Evolutionary conservation across 768 basidiomycete genomes (phyloP), one percentile per base, ranked within the genome.

Genomic region (Saitozyma sp.): DNA sequence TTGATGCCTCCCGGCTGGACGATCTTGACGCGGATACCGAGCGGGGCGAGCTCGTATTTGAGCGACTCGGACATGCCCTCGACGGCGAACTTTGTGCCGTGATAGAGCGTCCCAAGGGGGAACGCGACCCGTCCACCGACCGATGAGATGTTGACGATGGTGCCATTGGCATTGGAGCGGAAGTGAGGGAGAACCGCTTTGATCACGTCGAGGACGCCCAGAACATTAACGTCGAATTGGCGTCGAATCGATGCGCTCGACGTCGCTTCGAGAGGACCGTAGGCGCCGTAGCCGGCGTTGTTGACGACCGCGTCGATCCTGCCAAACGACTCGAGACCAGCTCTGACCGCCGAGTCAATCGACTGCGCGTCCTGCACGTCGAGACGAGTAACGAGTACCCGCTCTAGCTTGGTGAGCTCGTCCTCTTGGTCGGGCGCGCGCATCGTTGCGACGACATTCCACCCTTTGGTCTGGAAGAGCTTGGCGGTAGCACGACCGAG

Each of bases 231-330:
- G 37, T 52, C 50, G 6, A 52, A 52, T 6, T 52, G 50, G 19
- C 50, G 50, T 52, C 50, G 50, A 52, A 52, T 52, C 17, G 13
- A 13, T 1, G 11, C 8, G 19, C 3, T 19, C 14, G 50, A 20
- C 10, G 14, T 13, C 17, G 19, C 50, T 52, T 52, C 50, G 19
- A 52, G 11, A 13, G 50, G 13, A 13, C 50, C 50, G 14, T 19
- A 14, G 17, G 50, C 19, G 6, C 50, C 50, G 19, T 52, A 52
- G 3, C 66, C 66, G 5, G 66, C 66, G 51, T 67, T 67, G 59
- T 67, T 67, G 62, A 67, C 59, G 20, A 64, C 19, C 17, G 58
- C 66, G 56, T 67, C 66, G 17, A 67, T 17, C 11, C 54, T 40
- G 11, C 66, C 66, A 48, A 48, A 67, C 16, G 50, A 11, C 17